Evolutionary conservation across 495 filamentous ascomycete species (phyloP).

Genomic region (Penicillium steckii): DNA sequence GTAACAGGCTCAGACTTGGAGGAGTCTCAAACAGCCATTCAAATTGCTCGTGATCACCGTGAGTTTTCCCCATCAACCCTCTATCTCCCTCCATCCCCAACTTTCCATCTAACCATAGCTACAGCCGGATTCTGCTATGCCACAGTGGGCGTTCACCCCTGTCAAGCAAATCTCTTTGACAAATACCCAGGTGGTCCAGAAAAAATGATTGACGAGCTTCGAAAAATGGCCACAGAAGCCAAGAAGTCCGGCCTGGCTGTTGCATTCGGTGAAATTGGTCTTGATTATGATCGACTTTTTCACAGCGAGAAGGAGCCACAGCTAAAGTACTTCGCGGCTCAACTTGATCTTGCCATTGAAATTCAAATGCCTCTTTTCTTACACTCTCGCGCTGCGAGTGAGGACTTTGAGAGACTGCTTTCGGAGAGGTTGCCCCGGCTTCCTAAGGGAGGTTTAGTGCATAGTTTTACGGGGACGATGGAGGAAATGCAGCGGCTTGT

Average conservation of each 20-base stretch:
- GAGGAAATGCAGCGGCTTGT: slow-evolving; percentile 79
- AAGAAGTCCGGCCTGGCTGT: slow-evolving; percentile 54
- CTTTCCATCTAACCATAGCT: slow-evolving; percentile 6
- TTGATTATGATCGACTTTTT: slow-evolving; percentile 91
- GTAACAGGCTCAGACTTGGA: slow-evolving; percentile 88
- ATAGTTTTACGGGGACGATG: slow-evolving; percentile 83
- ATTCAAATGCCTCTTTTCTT: slow-evolving; percentile 85
- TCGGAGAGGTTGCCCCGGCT: slow-evolving; percentile 51
- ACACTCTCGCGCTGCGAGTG: slow-evolving; percentile 80
- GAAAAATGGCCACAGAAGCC: slow-evolving; percentile 50
- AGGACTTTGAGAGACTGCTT: slow-evolving; percentile 73
- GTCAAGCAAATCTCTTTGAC: slow-evolving; percentile 68
- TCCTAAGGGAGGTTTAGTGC: slow-evolving; percentile 75
- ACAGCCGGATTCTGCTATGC: slow-evolving; percentile 77
- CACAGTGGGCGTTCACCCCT: slow-evolving; percentile 93
- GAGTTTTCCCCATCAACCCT: slow-evolving; percentile 21
- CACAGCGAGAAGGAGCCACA: slow-evolving; percentile 75
- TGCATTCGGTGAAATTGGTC: slow-evolving; percentile 92
- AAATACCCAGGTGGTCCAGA: slow-evolving; percentile 53
- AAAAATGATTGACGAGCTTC: slow-evolving; percentile 60
- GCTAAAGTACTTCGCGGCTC: slow-evolving; percentile 77
- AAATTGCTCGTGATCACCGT: slow-evolving; percentile 73
- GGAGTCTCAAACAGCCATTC: slow-evolving; percentile 71
- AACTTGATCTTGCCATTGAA: slow-evolving; percentile 73
- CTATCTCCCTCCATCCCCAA: background rate